These are phyloP conservation scores for Agaricus bisporus DNA, from an alignment of 768 basidiomycete species.

Conservation along the genomic window DNA sequence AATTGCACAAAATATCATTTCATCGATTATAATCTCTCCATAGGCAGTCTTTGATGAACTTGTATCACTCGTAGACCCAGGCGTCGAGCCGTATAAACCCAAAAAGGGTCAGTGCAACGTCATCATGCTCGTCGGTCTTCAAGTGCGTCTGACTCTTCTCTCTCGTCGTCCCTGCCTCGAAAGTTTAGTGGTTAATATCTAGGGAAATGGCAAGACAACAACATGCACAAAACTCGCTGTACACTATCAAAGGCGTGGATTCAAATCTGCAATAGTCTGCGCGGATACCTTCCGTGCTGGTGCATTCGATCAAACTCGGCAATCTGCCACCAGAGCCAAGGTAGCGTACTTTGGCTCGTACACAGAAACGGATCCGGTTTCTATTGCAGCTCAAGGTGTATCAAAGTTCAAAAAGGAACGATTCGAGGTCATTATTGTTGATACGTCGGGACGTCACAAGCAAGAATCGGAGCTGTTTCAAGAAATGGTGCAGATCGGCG, in stretches of 20 bases:
- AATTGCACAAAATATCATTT: background rate
- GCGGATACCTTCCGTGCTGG: constrained; percentile 99
- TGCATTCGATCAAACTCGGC: constrained; percentile 97
- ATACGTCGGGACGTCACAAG: constrained; percentile 95
- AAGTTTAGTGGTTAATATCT: constrained; percentile 5
- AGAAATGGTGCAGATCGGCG: constrained; percentile 96
- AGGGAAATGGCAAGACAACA: constrained; percentile 99
- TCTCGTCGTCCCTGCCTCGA: background rate
- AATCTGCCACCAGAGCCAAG: constrained; percentile 98
- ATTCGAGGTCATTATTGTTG: constrained; percentile 98
- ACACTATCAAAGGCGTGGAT: constrained; percentile 93
- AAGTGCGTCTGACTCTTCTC: constrained; percentile 43
- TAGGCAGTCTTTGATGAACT: constrained; percentile 97
- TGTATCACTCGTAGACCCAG: constrained; percentile 91
- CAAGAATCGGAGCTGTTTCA: constrained; percentile 95
- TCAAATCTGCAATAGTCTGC: constrained; percentile 96
- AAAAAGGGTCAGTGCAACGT: constrained; percentile 92
- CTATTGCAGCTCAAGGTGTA: constrained; percentile 92
- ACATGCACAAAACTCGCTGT: constrained; percentile 99
- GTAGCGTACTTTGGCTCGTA: constrained; percentile 99
- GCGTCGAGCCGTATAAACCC: constrained; percentile 92
- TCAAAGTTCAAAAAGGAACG: constrained; percentile 97
- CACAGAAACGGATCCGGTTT: constrained; percentile 96
- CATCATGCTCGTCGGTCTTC: constrained; percentile 96
- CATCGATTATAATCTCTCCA: background rate